Conservation (phyloP, 2,329 filamentous ascomycete genomes). For the Emmonsiellopsis sp. region DNA sequence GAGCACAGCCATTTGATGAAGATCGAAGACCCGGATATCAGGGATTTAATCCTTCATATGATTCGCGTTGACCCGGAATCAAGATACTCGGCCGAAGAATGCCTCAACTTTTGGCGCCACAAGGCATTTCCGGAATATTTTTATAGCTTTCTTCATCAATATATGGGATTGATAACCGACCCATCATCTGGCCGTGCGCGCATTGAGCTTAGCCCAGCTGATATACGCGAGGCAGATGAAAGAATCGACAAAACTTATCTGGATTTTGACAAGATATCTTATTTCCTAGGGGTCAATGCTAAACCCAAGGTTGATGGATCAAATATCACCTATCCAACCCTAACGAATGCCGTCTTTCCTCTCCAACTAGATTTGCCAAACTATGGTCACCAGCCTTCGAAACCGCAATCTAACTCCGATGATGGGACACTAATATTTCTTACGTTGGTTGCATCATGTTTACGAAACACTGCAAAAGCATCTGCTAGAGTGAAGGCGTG, state of each 20-base stretch:
- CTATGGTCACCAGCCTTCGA: constrained; percentile 61
- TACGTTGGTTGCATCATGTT: constrained; percentile 75
- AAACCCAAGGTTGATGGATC: constrained; percentile 31
- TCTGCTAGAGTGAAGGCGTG: constrained; percentile 83
- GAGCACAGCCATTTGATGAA: constrained; percentile 69
- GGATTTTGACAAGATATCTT: constrained; percentile 97
- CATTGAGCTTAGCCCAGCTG: constrained; percentile 57
- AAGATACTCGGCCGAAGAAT: constrained; percentile 87
- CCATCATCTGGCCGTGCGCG: constrained; percentile 69
- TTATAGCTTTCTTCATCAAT: constrained; percentile 93
- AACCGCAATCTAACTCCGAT: constrained; percentile 56
- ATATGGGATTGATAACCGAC: constrained; percentile 93
- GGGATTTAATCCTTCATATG: constrained; percentile 90
- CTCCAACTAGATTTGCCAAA: constrained; percentile 80
- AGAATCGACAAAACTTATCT: constrained; percentile 86
- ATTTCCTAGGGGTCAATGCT: constrained; percentile 71
- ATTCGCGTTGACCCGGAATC: constrained; percentile 88
- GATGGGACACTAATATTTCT: constrained; percentile 91
- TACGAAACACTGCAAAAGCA: constrained; percentile 80
- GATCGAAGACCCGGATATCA: constrained; percentile 77
- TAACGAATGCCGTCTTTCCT: constrained; percentile 45
- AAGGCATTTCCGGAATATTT: constrained; percentile 96
- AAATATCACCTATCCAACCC: constrained; percentile 21
- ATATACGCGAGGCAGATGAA: constrained; percentile 80
- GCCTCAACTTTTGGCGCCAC: constrained; percentile 80